Evolutionary conservation across 2,329 filamentous ascomycete genomes (phyloP), one percentile per base, ranked within the genome.

Genomic region (Colletotrichum zoysiae): DNA sequence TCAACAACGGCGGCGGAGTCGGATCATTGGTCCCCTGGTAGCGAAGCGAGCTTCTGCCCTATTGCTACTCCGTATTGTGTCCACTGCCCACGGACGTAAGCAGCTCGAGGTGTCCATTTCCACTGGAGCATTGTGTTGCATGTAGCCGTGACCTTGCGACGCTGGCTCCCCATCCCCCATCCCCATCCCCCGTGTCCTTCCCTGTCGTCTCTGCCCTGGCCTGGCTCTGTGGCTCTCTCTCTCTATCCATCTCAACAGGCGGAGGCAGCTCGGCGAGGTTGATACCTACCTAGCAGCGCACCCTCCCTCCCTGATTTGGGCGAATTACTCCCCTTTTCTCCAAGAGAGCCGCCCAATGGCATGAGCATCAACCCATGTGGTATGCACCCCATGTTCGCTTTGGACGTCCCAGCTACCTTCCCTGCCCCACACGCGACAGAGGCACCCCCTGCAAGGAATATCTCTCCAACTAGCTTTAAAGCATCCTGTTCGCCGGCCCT

Each of bases 301-400:
- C 57, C 57, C 53, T 67, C 57, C 57, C 53, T 67, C 67, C 67
- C 42, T 61, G 56, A 46, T 30, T 30, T 30, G 30, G 30, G 30
- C 30, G 30, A 57, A 5, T 40, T 64, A 61, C 63, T 65, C 62
- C 61, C 72, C 70, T 58, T 72, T 66, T 73, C 65, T 59, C 65
- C 33, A 26, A 56, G 44, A 46, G n/a, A 16, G n/a, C 44, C 42
- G 53, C 64, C 73, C 73, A 72, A 74, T 74, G 71, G 71, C 67
- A 74, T 71, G 60, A 67, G 57, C 50, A 56, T 64, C 53, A 63
- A 73, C 73, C 71, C 71, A 66, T 74, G 71, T 67, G 67, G 68
- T 46, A 61, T 71, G 71, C 67, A 74, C 73, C 73, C 73, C 73
- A 74, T 74, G 73, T 72, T 71, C 68, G 71, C 61, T 51, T 71